phyloP scores from a whole-genome alignment of 208 protist species.

The Trypanosoma melophagium region DNA sequence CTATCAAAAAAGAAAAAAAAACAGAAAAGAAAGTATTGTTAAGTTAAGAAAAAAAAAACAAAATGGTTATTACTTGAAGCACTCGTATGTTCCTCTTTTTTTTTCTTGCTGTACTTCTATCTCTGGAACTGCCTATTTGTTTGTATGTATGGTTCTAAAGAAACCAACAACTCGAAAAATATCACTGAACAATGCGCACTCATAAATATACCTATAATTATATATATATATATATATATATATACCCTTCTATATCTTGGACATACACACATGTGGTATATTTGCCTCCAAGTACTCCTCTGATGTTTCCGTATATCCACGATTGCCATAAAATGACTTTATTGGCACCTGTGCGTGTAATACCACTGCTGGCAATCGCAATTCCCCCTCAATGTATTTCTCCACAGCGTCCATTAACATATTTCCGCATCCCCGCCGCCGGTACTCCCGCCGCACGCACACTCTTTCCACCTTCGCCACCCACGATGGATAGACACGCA shows the following conservation, averaged over 20 bases:
- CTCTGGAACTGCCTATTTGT: too few species aligned
- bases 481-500: constrained; percentile 34
- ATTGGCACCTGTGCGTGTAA: constrained; percentile 31
- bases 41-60: constrained; percentile 2
- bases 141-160: not conserved
- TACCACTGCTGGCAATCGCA: constrained; percentile 37
- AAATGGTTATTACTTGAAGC: not conserved
- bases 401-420: constrained; percentile 42
- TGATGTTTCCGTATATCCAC: constrained; percentile 35
- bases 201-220: constrained; percentile 4
- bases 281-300: constrained; percentile 25
- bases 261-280: constrained; percentile 5
- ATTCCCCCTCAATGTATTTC: constrained; percentile 33
- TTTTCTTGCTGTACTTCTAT: too few species aligned
- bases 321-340: constrained; percentile 37
- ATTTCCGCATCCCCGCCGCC: constrained; percentile 30
- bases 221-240: not conserved
- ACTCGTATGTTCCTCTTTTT: too few species aligned
- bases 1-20: not conserved
- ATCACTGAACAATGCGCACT: not conserved
- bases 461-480: constrained; percentile 43
- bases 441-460: constrained; percentile 36
- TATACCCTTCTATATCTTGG: constrained; percentile 4
- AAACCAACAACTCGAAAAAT: not conserved
- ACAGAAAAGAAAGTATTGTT: too few species aligned